Conservation (phyloP, 2,329 filamentous ascomycete species). For the Colletotrichum tanaceti region DNA sequence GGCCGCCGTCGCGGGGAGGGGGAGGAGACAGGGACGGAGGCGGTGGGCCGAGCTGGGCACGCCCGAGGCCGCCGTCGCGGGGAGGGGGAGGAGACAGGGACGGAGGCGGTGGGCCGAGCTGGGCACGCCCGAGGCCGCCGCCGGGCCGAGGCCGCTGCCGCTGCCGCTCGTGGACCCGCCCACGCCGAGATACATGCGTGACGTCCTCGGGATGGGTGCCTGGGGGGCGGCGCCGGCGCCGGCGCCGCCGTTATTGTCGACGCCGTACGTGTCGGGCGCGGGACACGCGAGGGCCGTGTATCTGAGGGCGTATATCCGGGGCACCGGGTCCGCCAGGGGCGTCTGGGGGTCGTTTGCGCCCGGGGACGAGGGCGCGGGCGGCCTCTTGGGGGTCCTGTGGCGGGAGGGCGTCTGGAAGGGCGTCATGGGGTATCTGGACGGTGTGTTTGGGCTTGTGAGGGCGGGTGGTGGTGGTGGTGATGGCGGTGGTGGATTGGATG, state of each 20-base stretch:
- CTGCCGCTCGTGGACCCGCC: conserved; percentile 13
- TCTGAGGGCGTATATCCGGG: conserved; percentile 18
- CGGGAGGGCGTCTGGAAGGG: conserved; percentile 2
- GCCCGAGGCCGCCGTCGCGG: too few species aligned
- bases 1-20: too few species aligned
- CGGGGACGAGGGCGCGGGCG: neutral
- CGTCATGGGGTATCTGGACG: neutral
- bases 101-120: neutral
- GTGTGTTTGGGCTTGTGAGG: neutral
- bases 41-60: neutral
- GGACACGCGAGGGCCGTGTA: conserved; percentile 18
- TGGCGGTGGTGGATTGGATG: neutral
- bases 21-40: neutral
- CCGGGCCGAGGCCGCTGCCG: conserved; percentile 1
- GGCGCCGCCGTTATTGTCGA: too few species aligned
- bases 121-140: too few species aligned
- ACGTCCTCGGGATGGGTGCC: neutral
- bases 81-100: neutral
- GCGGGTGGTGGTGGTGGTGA: too few species aligned
- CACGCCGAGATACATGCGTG: neutral
- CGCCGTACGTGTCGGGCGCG: neutral
- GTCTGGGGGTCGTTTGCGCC: neutral
- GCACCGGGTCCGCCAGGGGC: conserved; percentile 7
- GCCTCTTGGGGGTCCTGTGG: neutral
- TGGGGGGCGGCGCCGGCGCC: neutral